Evolutionary conservation across 805 yeast genomes (phyloP), one percentile per base, ranked within the genome.

Genomic region (Candida ponderosae): DNA sequence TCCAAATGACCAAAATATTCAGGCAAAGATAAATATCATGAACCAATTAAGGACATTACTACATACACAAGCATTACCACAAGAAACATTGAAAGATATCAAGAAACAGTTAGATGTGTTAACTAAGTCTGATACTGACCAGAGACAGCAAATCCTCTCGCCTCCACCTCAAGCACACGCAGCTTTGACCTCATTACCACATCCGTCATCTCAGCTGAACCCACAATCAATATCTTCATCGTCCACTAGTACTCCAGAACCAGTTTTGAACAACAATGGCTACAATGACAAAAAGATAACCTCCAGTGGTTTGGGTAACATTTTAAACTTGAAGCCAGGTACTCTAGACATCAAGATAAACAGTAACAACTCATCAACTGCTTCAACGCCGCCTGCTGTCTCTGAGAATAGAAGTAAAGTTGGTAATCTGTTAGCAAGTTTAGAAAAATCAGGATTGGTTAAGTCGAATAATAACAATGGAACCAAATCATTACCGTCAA

Each of bases 71-170:
- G 49, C 53, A 28, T 35, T 62, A 40, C 47, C 66, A 1, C 44
- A 47, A 6, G 49, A 52, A 10, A 56, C 60, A 2, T 47, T 65
- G 29, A 47, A 43, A 24, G 58, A 47, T 29, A 62, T 56, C 47
- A 69, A 62, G 66, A 59, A 43, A 47, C 68, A 63, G 42, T 46
- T 65, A 23, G 59, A 50, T 16, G 53, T 47, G 13, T 46, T 51
- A 59, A 51, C 65, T 48, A 50, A 57, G 52, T 39, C 60, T 36
- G 63, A 69, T 24, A 24, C 14, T 9, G 6, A 24, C 5, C 46
- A 37, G 31, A 51, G 35, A 6, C 48, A 42, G 35, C 31, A 31
- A n/a, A 43, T 35, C 11, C 48, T 43, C 13, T 44, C 41, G 9
- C 39, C 36, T 2, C 45, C 48, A 15, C 18, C 19, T 33, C 34